These are phyloP conservation scores for Ilyonectria sp. DNA, from an alignment of 2,329 filamentous ascomycete species.

Conservation along the genomic window DNA sequence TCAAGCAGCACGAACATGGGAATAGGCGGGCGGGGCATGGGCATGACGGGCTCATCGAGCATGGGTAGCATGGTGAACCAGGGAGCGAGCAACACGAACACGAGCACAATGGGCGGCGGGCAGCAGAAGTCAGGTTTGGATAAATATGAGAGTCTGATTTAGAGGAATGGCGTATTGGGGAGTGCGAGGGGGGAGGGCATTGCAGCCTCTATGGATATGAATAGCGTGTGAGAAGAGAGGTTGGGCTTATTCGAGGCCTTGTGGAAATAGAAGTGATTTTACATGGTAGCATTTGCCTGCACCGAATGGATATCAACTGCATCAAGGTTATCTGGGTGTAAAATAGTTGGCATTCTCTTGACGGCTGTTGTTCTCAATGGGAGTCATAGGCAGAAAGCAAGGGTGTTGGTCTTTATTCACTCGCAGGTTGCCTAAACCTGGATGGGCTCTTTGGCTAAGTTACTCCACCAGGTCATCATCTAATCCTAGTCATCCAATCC, in stretches of 20 bases:
- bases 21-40: conserved; percentile 11
- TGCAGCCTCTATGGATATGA: conserved; percentile 20
- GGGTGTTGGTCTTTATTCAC: too few relatives aligned
- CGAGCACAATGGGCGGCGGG: conserved; percentile 43
- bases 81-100: conserved; percentile 46
- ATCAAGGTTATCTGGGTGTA: background rate
- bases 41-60: conserved; percentile 31
- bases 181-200: conserved; percentile 3
- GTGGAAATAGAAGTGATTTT: conserved; percentile 19
- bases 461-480: background rate
- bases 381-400: background rate
- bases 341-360: background rate
- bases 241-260: background rate
- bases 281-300: background rate
- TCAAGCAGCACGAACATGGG: conserved; percentile 34
- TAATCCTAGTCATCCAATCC: background rate
- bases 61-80: conserved; percentile 47
- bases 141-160: conserved; percentile 78
- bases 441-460: background rate
- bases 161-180: conserved; percentile 37
- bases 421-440: background rate
- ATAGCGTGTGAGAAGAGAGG: conserved; percentile 13
- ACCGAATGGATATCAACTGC: background rate
- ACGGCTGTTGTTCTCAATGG: background rate
- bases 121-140: conserved; percentile 70